Base-by-base conservation (phyloP, 2,329 filamentous ascomycete species). In the Alternaria incomplexa region DNA sequence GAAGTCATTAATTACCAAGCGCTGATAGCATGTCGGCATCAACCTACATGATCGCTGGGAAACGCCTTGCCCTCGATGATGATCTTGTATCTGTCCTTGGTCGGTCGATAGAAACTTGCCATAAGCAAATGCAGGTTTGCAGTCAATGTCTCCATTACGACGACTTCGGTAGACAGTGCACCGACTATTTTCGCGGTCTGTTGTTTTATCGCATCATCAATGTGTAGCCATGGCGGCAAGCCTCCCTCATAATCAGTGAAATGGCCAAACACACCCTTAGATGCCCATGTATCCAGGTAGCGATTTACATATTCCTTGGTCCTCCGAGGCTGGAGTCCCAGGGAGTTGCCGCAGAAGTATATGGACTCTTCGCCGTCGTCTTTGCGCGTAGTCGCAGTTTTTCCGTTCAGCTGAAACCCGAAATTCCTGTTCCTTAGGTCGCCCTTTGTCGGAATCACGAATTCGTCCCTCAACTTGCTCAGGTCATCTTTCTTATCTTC, bases 31-130 rank as follows among this genome's bases (percentile, higher is more conserved):
- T 25, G 8, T 20, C 17, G 15, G 36, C 13, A 9, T 48, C 6
- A 46, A 53, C 77, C 47, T 83, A 90, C 89, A 79, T 93, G 90
- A 75, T 97, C 93, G 78, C 91, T 94, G 0, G 93, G 94, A 70
- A 97, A 97, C 0, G 93, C 93, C 75, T 93, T 93, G 80, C 91
- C 92, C 79, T 97, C 93, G n/a, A 95, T 85, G 56, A 96, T 91
- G 66, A 97, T 91, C 82, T 95, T 96, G 81, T 91, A 90, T 43
- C 81, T 85, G 74, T 86, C 82, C 50, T 82, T 80, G 0, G 85
- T 90, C 0, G 93, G 93, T 56, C 83, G 85, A 81, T 95, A 97
- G 81, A 97, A 96, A 80, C 90, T 92, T 8, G 91, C 90, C 89
- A 97, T 89, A 73, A 96, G 83, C 15, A 96, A 80, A 78, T 97